Percentiles rank a stretch among this genome's conserved stretches.
Evolutionary conservation across 176 grass and related monocot species (phyloP).

Genomic region (Alopecurus myosuroides): DNA sequence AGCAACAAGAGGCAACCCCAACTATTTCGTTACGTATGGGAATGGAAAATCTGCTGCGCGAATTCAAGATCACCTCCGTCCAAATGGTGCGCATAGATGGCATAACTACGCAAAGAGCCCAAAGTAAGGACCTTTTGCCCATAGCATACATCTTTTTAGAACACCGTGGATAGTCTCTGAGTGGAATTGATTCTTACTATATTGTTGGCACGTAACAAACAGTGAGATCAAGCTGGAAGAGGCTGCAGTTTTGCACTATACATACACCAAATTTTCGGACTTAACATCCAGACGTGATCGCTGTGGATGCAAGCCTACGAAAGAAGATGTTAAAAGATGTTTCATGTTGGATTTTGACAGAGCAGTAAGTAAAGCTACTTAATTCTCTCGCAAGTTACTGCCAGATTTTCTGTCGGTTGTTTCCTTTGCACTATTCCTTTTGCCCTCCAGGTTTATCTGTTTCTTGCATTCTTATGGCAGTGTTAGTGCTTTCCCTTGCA

Average conservation of each 20-base stretch:
- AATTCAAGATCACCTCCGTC: conserved; percentile 83
- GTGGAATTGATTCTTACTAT: conserved; percentile 5
- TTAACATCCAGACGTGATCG: conserved; percentile 95
- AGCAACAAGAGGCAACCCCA: conserved; percentile 88
- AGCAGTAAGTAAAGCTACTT: conserved; percentile 50
- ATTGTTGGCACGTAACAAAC: neutral
- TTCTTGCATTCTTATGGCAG: neutral
- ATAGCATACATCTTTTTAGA: neutral
- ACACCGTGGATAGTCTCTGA: neutral
- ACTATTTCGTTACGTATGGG: conserved; percentile 95
- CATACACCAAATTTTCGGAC: conserved; percentile 96
- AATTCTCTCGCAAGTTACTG: neutral
- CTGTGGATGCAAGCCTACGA: conserved; percentile 94
- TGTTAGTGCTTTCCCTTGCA: neutral
- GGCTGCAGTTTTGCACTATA: conserved; percentile 95
- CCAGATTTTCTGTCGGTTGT: neutral
- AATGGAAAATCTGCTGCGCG: conserved; percentile 98
- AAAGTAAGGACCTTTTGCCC: conserved; percentile 51
- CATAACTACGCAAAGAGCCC: conserved; percentile 85
- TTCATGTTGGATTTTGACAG: conserved; percentile 99
- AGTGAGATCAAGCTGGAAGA: conserved; percentile 95
- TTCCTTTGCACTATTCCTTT: neutral
- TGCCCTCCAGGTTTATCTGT: neutral
- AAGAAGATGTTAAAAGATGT: conserved; percentile 95
- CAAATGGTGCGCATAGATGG: conserved; percentile 97